Evolutionary conservation across 129 eudicot genomes (phyloP).

Genomic region (Tagetes patula): DNA sequence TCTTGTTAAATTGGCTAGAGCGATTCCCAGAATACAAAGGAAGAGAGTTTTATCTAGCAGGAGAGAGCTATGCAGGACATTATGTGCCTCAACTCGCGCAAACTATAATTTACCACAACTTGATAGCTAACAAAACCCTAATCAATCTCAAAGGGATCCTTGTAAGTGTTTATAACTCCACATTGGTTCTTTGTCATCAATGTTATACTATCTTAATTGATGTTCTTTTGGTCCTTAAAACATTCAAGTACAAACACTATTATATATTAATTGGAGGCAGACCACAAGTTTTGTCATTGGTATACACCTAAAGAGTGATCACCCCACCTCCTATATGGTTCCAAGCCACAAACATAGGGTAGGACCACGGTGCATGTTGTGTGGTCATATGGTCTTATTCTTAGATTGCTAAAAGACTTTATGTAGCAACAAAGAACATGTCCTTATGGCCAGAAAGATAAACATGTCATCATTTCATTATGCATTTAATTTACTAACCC

Average conservation of each 20-base stretch:
- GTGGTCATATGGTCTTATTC: constrained; percentile 30
- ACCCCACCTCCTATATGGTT: constrained; percentile 15
- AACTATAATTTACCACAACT: constrained; percentile 62
- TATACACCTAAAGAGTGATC: constrained; percentile 12
- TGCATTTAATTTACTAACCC: neutral
- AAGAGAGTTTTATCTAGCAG: constrained; percentile 63
- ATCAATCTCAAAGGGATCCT: constrained; percentile 86
- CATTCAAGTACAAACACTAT: constrained; percentile 9
- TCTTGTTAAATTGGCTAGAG: constrained; percentile 72
- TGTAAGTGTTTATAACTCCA: constrained; percentile 42
- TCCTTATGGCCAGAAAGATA: constrained; percentile 16
- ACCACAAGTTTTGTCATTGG: constrained; percentile 9
- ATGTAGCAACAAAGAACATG: constrained; percentile 22
- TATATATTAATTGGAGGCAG: constrained; percentile 14
- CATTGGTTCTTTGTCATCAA: neutral
- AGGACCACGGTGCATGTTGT: constrained; percentile 38
- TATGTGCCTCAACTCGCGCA: constrained; percentile 92
- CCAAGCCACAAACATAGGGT: constrained; percentile 27
- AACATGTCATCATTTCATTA: constrained; percentile 10
- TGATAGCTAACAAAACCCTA: constrained; percentile 42
- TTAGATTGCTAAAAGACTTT: constrained; percentile 5
- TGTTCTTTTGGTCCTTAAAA: constrained; percentile 3
- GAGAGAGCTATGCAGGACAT: constrained; percentile 85
- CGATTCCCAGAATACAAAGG: constrained; percentile 71
- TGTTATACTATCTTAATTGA: neutral